Percentiles rank a stretch among this genome's conserved stretches.
phyloP scores from a whole-genome alignment of 345 rosid species.

The Melaleuca quinquenervia region DNA sequence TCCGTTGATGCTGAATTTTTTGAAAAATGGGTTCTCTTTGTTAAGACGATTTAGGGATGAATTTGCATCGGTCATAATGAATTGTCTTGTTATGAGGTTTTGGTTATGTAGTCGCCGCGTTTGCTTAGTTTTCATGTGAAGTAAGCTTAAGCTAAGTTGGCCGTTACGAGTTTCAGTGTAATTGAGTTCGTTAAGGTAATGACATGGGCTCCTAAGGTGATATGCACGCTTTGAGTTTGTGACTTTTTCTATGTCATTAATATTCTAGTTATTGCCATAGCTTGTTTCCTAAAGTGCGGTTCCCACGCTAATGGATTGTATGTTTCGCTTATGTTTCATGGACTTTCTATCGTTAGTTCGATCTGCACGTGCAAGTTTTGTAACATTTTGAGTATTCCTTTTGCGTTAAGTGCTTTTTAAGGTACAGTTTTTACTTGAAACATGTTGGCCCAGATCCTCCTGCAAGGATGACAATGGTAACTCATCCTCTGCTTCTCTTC shows the following conservation, averaged over 20 bases:
- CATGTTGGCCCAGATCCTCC: not conserved
- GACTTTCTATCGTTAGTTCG: not conserved
- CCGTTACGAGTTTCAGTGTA: not conserved
- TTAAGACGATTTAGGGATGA: not conserved
- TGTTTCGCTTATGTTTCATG: not conserved
- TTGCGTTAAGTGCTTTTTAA: not conserved
- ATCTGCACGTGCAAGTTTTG: not conserved
- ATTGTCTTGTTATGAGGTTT: not conserved
- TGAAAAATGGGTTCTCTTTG: not conserved
- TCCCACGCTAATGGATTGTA: not conserved
- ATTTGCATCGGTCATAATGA: not conserved
- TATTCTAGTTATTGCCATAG: not conserved
- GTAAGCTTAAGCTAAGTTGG: not conserved
- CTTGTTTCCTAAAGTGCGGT: not conserved
- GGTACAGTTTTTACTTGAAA: not conserved
- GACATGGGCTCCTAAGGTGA: not conserved
- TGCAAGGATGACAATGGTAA: not conserved
- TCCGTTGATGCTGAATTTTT: not conserved
- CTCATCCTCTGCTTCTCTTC: not conserved
- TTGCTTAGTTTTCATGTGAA: not conserved
- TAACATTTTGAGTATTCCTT: not conserved
- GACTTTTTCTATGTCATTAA: not conserved
- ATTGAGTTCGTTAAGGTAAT: not conserved
- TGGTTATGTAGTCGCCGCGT: not conserved
- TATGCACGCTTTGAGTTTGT: not conserved